Evolutionary conservation across 129 eudicot species (phyloP).

Genomic region (Lactuca saligna): DNA sequence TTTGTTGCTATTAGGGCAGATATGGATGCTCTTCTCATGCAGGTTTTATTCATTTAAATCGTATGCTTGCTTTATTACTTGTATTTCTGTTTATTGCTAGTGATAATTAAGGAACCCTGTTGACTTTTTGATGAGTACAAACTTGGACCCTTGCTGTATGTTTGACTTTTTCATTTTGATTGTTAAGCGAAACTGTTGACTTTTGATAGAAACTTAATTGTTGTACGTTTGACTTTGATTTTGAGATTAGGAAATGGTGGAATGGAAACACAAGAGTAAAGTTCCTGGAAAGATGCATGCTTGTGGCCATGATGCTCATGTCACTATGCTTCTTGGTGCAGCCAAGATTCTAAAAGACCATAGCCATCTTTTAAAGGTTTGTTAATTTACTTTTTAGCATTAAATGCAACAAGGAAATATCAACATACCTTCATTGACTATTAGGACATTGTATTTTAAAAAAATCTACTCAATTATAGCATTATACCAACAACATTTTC

Average conservation of each 20-base stretch:
- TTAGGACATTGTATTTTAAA: too few species aligned
- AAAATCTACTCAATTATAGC: too few species aligned
- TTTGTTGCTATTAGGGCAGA: slow-evolving; percentile 97
- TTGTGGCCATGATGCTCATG: slow-evolving; percentile 99
- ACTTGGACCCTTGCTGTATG: slow-evolving; percentile 6
- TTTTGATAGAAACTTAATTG: slow-evolving; percentile 1
- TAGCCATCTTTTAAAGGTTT: slow-evolving; percentile 64
- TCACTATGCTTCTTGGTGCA: slow-evolving; percentile 99
- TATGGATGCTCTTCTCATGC: slow-evolving; percentile 96
- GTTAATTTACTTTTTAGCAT: slow-evolving; percentile 12
- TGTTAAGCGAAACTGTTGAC: background rate
- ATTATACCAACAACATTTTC: too few species aligned
- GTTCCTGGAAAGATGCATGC: slow-evolving; percentile 96
- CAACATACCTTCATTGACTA: background rate
- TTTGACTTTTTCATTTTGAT: background rate
- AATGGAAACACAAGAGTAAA: slow-evolving; percentile 97
- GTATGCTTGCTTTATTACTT: background rate
- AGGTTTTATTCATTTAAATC: slow-evolving; percentile 45
- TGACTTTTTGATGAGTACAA: background rate
- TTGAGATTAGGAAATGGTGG: slow-evolving; percentile 83
- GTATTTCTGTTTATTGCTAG: slow-evolving; percentile 8
- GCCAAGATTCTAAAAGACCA: slow-evolving; percentile 91
- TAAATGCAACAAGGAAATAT: too few species aligned
- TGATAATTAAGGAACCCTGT: slow-evolving; percentile 8
- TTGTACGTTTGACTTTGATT: slow-evolving; percentile 15